Percentiles rank a stretch among this genome's conserved stretches.
These are phyloP conservation scores for Flaveria linearis DNA, from an alignment of 129 eudicot genomes.

Conservation along the genomic window DNA sequence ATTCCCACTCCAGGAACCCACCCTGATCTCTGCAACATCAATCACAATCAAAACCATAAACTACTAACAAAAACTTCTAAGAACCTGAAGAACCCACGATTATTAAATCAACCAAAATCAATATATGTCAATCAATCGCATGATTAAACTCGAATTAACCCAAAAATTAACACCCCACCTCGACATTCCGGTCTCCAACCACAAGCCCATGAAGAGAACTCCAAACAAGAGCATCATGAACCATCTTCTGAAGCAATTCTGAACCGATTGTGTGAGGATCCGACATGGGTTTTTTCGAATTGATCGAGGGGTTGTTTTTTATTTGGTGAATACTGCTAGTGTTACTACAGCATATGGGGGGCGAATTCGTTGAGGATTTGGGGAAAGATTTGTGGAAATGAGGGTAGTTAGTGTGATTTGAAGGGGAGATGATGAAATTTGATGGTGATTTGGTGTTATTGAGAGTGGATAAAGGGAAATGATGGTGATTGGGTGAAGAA, in stretches of 20 bases:
- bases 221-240: constrained; percentile 88
- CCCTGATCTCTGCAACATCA: constrained; percentile 72
- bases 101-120: neutral
- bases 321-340: constrained; percentile 27
- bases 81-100: too few relatives aligned
- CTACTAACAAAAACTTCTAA: neutral
- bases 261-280: constrained; percentile 68
- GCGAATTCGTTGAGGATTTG: constrained; percentile 20
- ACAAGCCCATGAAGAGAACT: constrained; percentile 84
- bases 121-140: neutral
- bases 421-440: constrained; percentile 11
- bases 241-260: constrained; percentile 53
- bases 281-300: constrained; percentile 32
- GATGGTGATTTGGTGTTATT: constrained; percentile 22
- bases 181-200: constrained; percentile 68
- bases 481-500: constrained; percentile 10
- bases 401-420: neutral
- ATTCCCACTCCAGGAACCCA: constrained; percentile 84
- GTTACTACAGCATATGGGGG: constrained; percentile 32
- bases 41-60: neutral
- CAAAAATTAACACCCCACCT: constrained; percentile 41
- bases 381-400: constrained; percentile 29
- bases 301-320: constrained; percentile 21
- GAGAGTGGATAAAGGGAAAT: constrained; percentile 16
- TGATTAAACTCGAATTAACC: neutral